A percentile compares a stretch with the other conserved stretches of the same genome.
phyloP scores from a whole-genome alignment of 225 moss, liverwort and hornwort genomes.

The Ulota crispa region DNA sequence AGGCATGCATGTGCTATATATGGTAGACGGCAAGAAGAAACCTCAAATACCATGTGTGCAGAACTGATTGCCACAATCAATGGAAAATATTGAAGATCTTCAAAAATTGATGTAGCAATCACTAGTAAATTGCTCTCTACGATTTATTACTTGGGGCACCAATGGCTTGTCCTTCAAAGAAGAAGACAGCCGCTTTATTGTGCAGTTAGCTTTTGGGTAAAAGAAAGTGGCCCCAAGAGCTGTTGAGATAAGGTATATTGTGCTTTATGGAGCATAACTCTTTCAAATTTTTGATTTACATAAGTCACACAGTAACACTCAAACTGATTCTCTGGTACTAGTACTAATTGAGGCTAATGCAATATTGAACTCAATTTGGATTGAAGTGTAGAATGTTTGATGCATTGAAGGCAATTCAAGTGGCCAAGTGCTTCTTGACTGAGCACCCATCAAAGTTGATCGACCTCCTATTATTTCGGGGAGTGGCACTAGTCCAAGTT shows the following conservation, averaged over 20 bases:
- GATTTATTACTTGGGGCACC: not conserved
- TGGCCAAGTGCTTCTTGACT: conserved; percentile 6
- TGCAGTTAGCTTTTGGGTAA: conserved; percentile 5
- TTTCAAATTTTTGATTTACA: too few relatives aligned
- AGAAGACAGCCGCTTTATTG: not conserved
- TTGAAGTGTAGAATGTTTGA: not conserved
- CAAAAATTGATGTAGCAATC: not conserved
- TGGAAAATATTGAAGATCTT: not conserved
- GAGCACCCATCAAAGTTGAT: not conserved
- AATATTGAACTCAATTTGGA: not conserved
- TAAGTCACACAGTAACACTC: too few relatives aligned
- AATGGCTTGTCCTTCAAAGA: not conserved
- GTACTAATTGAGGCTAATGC: not conserved
- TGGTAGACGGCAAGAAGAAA: not conserved
- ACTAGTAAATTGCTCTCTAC: not conserved
- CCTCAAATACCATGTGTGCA: conserved; percentile 4
- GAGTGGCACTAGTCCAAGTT: conserved; percentile 4
- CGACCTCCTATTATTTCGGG: conserved; percentile 9
- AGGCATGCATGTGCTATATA: conserved; percentile 12
- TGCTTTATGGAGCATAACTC: not conserved
- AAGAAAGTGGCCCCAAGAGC: not conserved
- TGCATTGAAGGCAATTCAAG: not conserved
- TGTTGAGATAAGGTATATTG: not conserved
- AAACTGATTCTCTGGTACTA: too few relatives aligned
- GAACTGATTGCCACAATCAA: not conserved